Evolutionary conservation across 192 early-diverging fungal species (phyloP).

Genomic region (Podila clonocystis): DNA sequence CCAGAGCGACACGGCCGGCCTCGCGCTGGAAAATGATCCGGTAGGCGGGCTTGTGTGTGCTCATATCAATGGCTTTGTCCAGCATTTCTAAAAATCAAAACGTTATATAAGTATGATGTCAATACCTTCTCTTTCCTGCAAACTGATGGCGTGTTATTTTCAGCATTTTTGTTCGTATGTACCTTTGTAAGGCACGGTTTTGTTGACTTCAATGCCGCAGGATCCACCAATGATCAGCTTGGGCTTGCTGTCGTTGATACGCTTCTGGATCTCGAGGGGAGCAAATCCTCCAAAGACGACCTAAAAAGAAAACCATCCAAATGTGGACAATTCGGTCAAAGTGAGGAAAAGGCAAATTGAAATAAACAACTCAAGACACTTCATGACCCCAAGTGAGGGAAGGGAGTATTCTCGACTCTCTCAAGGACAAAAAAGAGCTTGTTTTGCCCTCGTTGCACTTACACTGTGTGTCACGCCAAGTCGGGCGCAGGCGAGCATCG

Average conservation of each 20-base stretch:
- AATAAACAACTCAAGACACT: not conserved
- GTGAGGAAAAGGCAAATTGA: not conserved
- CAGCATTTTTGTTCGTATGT: no score
- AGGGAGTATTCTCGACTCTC: no score
- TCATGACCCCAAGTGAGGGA: not conserved
- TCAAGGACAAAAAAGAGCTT: not conserved
- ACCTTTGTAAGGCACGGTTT: slow-evolving; percentile 79
- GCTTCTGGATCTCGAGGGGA: slow-evolving; percentile 81
- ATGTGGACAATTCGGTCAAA: not conserved
- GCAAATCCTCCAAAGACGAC: slow-evolving; percentile 71
- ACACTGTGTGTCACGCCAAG: slow-evolving; percentile 87
- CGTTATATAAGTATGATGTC: not conserved
- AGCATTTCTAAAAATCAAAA: slow-evolving; percentile 61
- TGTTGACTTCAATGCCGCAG: slow-evolving; percentile 83
- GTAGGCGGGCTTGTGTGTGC: slow-evolving; percentile 56
- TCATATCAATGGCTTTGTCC: slow-evolving; percentile 72
- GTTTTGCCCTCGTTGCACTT: slow-evolving; percentile 20
- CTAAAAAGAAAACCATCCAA: slow-evolving; percentile 16
- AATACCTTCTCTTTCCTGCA: no score
- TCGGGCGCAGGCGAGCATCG: slow-evolving; percentile 88
- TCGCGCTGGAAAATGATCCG: slow-evolving; percentile 76
- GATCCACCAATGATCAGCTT: slow-evolving; percentile 79
- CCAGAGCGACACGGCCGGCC: slow-evolving; percentile 58
- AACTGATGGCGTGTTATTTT: no score
- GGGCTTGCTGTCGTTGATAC: slow-evolving; percentile 83